Evolutionary conservation across 2,329 filamentous ascomycete genomes (phyloP).

Genomic region (Colletotrichum agaves): DNA sequence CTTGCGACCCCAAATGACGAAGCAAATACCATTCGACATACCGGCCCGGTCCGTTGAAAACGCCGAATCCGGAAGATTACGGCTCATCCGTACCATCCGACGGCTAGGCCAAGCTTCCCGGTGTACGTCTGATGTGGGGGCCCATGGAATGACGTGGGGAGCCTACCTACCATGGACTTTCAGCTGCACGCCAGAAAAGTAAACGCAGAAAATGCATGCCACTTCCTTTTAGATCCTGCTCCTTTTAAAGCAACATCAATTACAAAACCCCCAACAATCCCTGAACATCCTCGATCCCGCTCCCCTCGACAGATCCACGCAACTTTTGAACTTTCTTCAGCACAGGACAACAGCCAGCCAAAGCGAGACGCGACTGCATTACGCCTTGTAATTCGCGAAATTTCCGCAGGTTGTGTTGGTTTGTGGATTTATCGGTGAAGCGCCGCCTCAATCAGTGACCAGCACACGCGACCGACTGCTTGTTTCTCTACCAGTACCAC

Average conservation of each 20-base stretch:
- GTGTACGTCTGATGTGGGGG: conserved; percentile 14
- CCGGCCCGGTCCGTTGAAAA: conserved; percentile 26
- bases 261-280: conserved; percentile 19
- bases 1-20: background rate
- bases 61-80: conserved; percentile 23
- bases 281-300: conserved; percentile 25
- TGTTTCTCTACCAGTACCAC: background rate
- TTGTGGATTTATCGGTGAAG: background rate
- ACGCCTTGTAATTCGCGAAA: conserved; percentile 11
- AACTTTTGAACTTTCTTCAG: background rate
- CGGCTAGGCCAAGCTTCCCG: conserved; percentile 6
- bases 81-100: conserved; percentile 9
- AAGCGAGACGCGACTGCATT: background rate
- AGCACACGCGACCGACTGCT: conserved; percentile 37
- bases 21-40: background rate
- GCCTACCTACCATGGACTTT: background rate
- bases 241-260: background rate
- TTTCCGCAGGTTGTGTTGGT: background rate
- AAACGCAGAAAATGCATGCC: conserved; percentile 31
- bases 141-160: conserved; percentile 32
- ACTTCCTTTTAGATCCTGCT: conserved; percentile 15
- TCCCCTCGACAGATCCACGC: conserved; percentile 20
- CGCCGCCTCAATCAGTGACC: background rate
- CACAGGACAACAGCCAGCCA: background rate
- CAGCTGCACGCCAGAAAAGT: conserved; percentile 22